These are phyloP conservation scores for Aspergillus sp. DNA, from an alignment of 2,329 filamentous ascomycete genomes.

Conservation along the genomic window DNA sequence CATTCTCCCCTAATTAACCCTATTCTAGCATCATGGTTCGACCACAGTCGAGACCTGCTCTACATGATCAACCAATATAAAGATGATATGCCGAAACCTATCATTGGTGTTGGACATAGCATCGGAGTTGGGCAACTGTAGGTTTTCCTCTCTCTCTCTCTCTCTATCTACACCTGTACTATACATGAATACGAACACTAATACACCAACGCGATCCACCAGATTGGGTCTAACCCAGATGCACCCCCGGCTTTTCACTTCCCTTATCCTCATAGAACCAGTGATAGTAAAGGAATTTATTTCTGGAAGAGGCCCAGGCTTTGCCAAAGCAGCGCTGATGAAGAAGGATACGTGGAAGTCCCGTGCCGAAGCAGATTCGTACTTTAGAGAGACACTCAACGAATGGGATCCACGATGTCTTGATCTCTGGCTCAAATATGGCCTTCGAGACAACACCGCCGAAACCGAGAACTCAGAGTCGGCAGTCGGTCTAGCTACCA, in stretches of 20 bases:
- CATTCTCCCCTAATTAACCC: neutral
- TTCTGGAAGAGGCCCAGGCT: neutral
- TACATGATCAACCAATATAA: constrained; percentile 74
- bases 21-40: constrained; percentile 68
- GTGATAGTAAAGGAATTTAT: constrained; percentile 4
- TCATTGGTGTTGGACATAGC: constrained; percentile 82
- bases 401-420: constrained; percentile 15
- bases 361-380: neutral
- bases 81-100: constrained; percentile 68
- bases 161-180: too few species aligned
- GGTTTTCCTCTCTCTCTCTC: neutral
- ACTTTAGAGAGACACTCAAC: constrained; percentile 5
- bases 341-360: constrained; percentile 16
- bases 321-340: neutral
- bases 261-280: constrained; percentile 72
- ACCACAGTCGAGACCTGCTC: constrained; percentile 77
- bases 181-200: too few species aligned
- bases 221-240: constrained; percentile 64
- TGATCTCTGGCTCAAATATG: constrained; percentile 14
- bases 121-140: constrained; percentile 71
- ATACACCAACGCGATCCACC: neutral
- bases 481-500: constrained; percentile 66
- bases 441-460: constrained; percentile 8
- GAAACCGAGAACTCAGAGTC: neutral
- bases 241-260: constrained; percentile 74